Evolutionary conservation across 768 basidiomycete genomes (phyloP), one percentile per base, ranked within the genome.

Genomic region (Antrodiella citrinella): DNA sequence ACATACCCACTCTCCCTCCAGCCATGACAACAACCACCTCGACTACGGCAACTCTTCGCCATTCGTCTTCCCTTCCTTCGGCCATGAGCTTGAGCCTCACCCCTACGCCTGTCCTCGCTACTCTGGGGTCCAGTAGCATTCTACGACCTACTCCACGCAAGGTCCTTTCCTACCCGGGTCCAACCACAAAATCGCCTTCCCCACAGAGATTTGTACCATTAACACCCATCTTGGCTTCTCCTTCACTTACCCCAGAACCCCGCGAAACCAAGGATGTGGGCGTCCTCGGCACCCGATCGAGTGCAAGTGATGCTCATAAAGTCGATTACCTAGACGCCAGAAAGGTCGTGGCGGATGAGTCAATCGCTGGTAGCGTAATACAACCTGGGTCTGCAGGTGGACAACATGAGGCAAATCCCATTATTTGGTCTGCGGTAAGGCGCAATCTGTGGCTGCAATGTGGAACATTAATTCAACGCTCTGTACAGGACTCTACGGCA

Each of bases 151-250:
- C 24, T 22, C 19, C 9, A 23, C 19, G 12, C 38, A 21, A 26
- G 25, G 12, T 7, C 42, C 15, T 4, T 26, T 13, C 41, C 47
- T 39, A 18, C 10, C 13, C 51, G 42, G 46, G 48, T 26, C 30
- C 50, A 38, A 41, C 49, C 41, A 39, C 49, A 43, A 44, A 49
- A 44, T 49, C 59, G 12, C 39, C 57, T 18, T 38, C 54, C 22
- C 20, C 23, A 12, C 52, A 54, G 45, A 35, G 59, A 20, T 62
- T 64, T 51, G 57, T 57, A 11, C 57, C 78, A 42, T 71, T 82
- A 45, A 75, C 82, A 7, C 72, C 80, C 38, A 81, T 81, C 52
- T 67, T 71, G 49, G 78, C 79, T 20, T 82, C 82, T 3, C 81
- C 81, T n/a, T 57, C 77, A 47, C 73, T 71, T 62, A 76, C 78